A percentile compares a stretch with the other conserved stretches of the same genome.
Conservation (phyloP, 441 rosid genomes). For the Dalechampia spathulata region DNA sequence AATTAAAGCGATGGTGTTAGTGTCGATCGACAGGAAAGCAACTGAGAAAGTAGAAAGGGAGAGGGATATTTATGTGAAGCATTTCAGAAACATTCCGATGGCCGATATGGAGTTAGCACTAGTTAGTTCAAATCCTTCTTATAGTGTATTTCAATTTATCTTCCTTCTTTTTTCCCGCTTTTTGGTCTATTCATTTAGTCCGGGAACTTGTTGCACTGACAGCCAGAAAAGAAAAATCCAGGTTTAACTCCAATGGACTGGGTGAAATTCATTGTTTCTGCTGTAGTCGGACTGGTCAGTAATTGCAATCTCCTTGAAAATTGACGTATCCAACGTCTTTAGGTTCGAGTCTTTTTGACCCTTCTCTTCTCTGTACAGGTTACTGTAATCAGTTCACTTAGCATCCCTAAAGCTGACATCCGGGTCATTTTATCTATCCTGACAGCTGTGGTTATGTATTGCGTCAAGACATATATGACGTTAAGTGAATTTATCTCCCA, state of each 20-base stretch:
- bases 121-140: constrained; percentile 31
- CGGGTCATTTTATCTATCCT: constrained; percentile 67
- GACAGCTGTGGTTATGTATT: constrained; percentile 75
- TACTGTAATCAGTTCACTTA: constrained; percentile 66
- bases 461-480: constrained; percentile 95
- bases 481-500: constrained; percentile 32
- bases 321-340: background rate
- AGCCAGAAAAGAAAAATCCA: constrained; percentile 96
- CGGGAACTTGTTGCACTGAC: constrained; percentile 14
- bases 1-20: background rate
- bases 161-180: background rate
- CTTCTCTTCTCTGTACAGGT: constrained; percentile 34
- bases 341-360: background rate
- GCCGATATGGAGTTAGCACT: constrained; percentile 97
- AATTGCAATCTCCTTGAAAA: constrained; percentile 12
- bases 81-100: constrained; percentile 94
- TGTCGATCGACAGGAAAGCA: constrained; percentile 42
- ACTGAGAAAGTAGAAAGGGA: constrained; percentile 38
- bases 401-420: constrained; percentile 61
- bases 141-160: too few relatives aligned
- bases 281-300: constrained; percentile 75
- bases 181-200: background rate
- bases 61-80: constrained; percentile 74
- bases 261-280: constrained; percentile 81
- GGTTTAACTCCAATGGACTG: constrained; percentile 94